Evolutionary conservation across 208 protist species (phyloP).

Genomic region (Trichomonas tenax): DNA sequence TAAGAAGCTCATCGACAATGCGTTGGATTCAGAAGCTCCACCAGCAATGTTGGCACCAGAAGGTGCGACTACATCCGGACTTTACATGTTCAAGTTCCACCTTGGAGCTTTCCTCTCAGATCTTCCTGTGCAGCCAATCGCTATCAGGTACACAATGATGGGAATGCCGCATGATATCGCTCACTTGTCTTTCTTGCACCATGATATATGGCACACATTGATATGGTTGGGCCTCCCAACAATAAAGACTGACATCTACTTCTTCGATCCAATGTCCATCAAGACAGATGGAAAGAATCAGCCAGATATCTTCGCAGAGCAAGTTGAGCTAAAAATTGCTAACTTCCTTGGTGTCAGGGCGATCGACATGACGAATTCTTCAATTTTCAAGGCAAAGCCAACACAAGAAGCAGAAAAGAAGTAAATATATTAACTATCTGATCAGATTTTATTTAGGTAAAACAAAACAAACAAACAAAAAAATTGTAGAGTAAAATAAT

Average conservation of each 20-base stretch:
- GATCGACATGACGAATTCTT: neutral
- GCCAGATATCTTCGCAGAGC: neutral
- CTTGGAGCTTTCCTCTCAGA: neutral
- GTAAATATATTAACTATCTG: too few species aligned
- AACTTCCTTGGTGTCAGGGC: neutral
- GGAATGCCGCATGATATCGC: neutral
- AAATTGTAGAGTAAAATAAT: too few species aligned
- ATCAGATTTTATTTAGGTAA: too few species aligned
- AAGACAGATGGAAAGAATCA: neutral
- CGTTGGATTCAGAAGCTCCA: neutral
- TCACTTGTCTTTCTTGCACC: neutral
- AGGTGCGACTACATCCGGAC: neutral
- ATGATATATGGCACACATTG: neutral
- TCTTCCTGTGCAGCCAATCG: neutral
- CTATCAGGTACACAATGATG: neutral
- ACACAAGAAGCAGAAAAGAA: too few species aligned
- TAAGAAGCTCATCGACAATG: neutral
- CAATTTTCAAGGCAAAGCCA: neutral
- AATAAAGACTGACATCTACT: neutral
- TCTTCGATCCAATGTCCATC: neutral
- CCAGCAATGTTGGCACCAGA: neutral
- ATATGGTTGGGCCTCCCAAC: neutral
- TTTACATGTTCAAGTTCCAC: constrained; percentile 1
- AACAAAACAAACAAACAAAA: too few species aligned
- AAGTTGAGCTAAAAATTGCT: neutral